Conservation (phyloP, 768 basidiomycete genomes). For the Tricholomella constricta region DNA sequence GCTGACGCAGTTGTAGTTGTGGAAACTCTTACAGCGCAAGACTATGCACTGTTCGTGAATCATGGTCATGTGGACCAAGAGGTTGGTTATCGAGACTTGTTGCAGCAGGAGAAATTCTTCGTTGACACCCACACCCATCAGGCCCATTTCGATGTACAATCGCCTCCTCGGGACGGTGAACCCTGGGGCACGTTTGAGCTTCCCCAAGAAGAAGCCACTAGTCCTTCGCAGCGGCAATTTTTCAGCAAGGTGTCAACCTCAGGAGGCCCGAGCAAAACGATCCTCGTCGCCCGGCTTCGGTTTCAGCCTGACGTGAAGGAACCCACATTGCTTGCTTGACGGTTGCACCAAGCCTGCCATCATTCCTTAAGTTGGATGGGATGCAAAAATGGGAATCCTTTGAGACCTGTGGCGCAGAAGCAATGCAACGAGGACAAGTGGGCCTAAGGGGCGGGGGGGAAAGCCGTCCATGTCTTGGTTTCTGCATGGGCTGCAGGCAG, state of each 20-base stretch:
- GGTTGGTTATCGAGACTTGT: not conserved
- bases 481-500: no score
- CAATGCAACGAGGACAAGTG: no score
- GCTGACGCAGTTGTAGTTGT: slow-evolving; percentile 13
- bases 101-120: not conserved
- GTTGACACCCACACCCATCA: not conserved
- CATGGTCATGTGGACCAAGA: slow-evolving; percentile 8
- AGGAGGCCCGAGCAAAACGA: slow-evolving; percentile 4
- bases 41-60: slow-evolving; percentile 12
- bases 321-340: slow-evolving; percentile 4
- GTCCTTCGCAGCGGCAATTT: not conserved
- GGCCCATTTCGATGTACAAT: slow-evolving; percentile 11
- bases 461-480: no score
- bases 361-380: no score
- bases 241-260: slow-evolving; percentile 2
- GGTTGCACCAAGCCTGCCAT: no score
- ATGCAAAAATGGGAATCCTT: no score
- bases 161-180: not conserved
- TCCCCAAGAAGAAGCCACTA: not conserved
- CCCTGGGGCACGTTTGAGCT: slow-evolving; percentile 10
- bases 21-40: slow-evolving; percentile 12
- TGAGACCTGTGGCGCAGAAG: no score
- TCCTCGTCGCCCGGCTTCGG: no score
- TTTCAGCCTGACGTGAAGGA: no score
- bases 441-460: no score